Evolutionary conservation across 768 basidiomycete species (phyloP), one percentile per base, ranked within the genome.

Genomic region (Phallus indusiatus): DNA sequence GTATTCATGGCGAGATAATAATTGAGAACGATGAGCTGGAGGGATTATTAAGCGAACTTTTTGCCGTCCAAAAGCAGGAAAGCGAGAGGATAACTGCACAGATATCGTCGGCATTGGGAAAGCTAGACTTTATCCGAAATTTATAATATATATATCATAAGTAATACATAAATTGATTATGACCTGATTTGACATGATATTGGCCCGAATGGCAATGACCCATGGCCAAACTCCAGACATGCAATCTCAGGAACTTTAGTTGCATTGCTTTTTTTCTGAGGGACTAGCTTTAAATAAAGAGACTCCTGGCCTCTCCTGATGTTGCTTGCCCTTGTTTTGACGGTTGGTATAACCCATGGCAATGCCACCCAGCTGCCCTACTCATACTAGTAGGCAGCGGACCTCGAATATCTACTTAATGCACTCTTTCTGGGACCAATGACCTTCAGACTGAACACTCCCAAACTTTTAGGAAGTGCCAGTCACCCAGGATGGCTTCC

Each of bases 1-100:
- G 82, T 17, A 78, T 89, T 54, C 94, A 98, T 67, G 86, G 86
- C 3, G 94, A 98, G 57, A 74, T 85, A 0, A 73, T 98, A 33
- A 76, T 92, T 34, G 78, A 75, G 20, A 90, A 90, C 67, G 69
- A 70, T 2, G 93, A 93, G 69, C 66, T 94, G 61, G 72, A 73
- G 55, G 68, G 67, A 3, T 76, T 76, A 18, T 64, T 99, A 67
- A 76, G 83, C 64, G 73, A 66, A 60, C 68, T 99, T 56, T 70
- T 78, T 64, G 76, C 72, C 34, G 80, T 83, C 63, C 94, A 97
- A 70, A 71, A 75, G 66, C 81, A 75, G 68, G 93, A 97, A 75
- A 88, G 87, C 64, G 81, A 80, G 64, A 76, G 91, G 51, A 75
- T 99, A 61, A 68, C 90, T 55, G 87, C 88, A 68, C 75, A 90